Base-by-base conservation (phyloP, 805 yeast species). In the Monosporozyma aquatica region DNA sequence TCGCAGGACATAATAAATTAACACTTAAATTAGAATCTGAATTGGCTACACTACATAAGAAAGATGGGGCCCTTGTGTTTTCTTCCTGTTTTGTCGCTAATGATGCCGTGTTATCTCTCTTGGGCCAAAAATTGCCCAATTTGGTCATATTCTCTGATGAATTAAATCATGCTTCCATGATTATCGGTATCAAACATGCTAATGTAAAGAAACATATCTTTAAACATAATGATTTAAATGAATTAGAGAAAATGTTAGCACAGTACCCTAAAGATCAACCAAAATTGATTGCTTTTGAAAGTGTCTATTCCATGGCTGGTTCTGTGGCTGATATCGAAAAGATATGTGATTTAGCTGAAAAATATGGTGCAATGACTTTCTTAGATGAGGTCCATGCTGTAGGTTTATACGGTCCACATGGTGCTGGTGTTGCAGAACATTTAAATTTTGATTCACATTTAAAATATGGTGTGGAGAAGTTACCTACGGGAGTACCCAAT, bases 371-470 rank as follows among this genome's bases (percentile, higher is more conserved):
- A 37, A 67, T 92, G 55, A 92, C 99, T 24, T 92, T 92, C 66
- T 71, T 92, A 62, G 99, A 92, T 64, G 99, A 92, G 66, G 99
- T 92, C 29, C 99, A 92, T 59, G 97, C 98, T 27, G 97, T 92
- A 37, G 99, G 99, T 43, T 76, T 92, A 81, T 92, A 92, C 61
- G 99, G 99, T 56, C 97, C 99, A 46, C 95, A 85, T 56, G 99
- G 99, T 60, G 98, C 96, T 26, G 99, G 99, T 68, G 97, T 92
- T 43, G 96, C 97, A 38, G 99, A 92, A 66, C 98, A 92, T 63
- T 71, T 83, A 56, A 86, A 92, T 66, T 92, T 87, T 54, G 85
- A 85, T 37, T 78, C 80, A 43, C 95, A 90, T 61, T 76, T 85
- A 58, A 61, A 69, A 45, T 64, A 79, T 13, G 92, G 92, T 51